These are phyloP conservation scores for Yamadazyma kanchanaburiensis DNA, from an alignment of 1,139 yeast genomes.

Conservation along the genomic window DNA sequence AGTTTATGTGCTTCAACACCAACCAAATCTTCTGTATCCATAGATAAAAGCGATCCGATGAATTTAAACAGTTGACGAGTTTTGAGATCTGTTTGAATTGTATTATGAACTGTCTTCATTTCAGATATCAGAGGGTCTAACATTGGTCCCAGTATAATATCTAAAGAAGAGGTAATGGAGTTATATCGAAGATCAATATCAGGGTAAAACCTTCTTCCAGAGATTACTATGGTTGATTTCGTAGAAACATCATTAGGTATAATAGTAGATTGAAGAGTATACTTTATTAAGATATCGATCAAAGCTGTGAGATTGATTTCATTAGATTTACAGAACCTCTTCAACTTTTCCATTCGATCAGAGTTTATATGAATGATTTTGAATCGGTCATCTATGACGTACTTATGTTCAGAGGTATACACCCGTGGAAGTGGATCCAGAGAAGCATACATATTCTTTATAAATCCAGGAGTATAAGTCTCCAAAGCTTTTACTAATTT, in stretches of 20 bases:
- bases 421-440: conserved; percentile 17
- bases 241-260: conserved; percentile 13
- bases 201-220: conserved; percentile 25
- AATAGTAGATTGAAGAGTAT: conserved; percentile 20
- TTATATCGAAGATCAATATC: conserved; percentile 16
- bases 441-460: conserved; percentile 10
- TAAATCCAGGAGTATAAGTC: conserved; percentile 5
- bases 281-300: conserved; percentile 16
- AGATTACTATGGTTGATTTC: conserved; percentile 14
- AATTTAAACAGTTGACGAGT: conserved; percentile 14
- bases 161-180: conserved; percentile 14
- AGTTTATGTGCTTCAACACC: conserved; percentile 9
- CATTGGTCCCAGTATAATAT: conserved; percentile 13
- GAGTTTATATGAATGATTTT: conserved; percentile 14
- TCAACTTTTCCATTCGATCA: conserved; percentile 9
- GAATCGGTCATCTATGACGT: too few relatives aligned
- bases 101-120: conserved; percentile 5
- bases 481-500: neutral
- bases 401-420: too few relatives aligned
- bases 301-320: conserved; percentile 25
- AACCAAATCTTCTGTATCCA: conserved; percentile 13
- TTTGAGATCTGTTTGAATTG: conserved; percentile 9
- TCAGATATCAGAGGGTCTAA: conserved; percentile 4
- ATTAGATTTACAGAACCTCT: conserved; percentile 13
- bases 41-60: conserved; percentile 16